A percentile compares a stretch with the other conserved stretches of the same genome.
Evolutionary conservation across 768 basidiomycete species (phyloP).

Genomic region (Lentinula edodes): DNA sequence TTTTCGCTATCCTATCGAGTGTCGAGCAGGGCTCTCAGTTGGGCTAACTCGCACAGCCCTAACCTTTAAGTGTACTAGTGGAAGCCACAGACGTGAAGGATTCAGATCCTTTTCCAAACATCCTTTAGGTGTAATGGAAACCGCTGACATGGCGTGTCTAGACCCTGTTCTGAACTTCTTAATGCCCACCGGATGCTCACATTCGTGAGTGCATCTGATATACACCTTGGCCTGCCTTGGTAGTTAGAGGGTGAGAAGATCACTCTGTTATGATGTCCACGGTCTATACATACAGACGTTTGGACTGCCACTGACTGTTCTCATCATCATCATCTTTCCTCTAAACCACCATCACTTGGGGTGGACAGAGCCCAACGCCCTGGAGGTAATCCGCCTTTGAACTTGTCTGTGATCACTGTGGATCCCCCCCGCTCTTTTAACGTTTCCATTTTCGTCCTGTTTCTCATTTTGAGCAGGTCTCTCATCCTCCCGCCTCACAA

Average conservation of each 20-base stretch:
- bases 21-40: no score
- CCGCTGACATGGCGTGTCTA: neutral
- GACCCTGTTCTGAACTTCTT: neutral
- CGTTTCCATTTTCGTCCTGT: neutral
- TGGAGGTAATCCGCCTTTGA: neutral
- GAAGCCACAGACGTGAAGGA: neutral
- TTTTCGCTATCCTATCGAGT: no score
- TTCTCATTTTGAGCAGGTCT: conserved; percentile 2
- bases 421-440: neutral
- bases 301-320: neutral
- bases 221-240: neutral
- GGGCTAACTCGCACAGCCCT: no score
- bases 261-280: neutral
- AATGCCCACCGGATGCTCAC: no score
- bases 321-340: neutral
- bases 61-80: no score
- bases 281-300: neutral
- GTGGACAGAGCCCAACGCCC: neutral
- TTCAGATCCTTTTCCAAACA: neutral
- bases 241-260: neutral
- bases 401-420: neutral
- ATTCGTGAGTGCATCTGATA: neutral
- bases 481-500: neutral
- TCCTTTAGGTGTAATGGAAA: neutral
- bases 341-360: neutral